Conservation (phyloP, 192 early-diverging fungal species). For the Gaertneriomyces semiglobifer region DNA sequence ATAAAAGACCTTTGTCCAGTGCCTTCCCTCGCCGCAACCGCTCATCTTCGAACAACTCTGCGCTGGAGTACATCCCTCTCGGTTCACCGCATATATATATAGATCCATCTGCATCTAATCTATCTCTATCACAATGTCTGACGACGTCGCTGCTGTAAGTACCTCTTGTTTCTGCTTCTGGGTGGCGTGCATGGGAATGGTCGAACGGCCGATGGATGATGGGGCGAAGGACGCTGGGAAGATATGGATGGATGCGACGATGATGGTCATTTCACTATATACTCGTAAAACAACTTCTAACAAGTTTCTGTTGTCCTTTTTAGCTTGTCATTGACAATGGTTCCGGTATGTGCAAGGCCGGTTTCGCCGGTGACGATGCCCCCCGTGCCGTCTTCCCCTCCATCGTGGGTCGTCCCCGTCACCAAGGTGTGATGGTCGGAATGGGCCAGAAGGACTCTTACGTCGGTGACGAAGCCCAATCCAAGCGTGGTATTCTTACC, state of each 20-base stretch:
- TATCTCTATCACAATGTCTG: slow-evolving; percentile 29
- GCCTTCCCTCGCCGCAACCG: too few relatives aligned
- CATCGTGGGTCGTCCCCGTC: slow-evolving; percentile 67
- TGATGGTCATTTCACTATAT: too few relatives aligned
- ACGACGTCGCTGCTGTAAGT: slow-evolving; percentile 45
- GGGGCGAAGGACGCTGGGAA: not conserved
- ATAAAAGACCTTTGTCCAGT: too few relatives aligned
- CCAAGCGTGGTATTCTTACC: slow-evolving; percentile 67
- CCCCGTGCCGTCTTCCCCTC: slow-evolving; percentile 66
- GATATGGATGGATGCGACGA: too few relatives aligned
- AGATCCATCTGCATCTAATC: not conserved
- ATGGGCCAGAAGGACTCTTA: slow-evolving; percentile 73
- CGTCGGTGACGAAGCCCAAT: slow-evolving; percentile 71
- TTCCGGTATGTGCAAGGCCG: slow-evolving; percentile 73
- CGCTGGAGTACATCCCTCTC: too few relatives aligned
- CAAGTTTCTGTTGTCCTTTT: not conserved
- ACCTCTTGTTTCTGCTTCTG: slow-evolving; percentile 2
- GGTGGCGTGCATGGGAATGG: not conserved
- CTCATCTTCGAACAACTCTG: too few relatives aligned
- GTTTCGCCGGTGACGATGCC: slow-evolving; percentile 69
- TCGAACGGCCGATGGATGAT: not conserved
- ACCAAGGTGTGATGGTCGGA: slow-evolving; percentile 71
- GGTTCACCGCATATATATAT: too few relatives aligned
- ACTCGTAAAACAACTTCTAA: too few relatives aligned
- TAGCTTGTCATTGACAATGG: slow-evolving; percentile 66